Conservation (phyloP, 2,329 filamentous ascomycete genomes). For the Thermochaetoides dissita region DNA sequence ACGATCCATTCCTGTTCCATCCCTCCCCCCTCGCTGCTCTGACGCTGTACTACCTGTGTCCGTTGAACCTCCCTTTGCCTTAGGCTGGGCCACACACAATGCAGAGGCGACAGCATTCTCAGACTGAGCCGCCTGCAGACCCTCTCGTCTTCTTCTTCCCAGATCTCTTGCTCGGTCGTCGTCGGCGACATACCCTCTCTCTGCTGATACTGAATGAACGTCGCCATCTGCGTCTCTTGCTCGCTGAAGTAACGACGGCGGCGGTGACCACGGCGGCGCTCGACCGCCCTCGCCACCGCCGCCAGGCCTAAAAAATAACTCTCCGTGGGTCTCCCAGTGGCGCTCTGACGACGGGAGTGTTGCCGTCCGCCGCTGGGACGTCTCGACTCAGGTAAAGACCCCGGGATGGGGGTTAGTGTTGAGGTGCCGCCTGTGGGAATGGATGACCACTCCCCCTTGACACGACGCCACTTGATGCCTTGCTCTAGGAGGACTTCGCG, state of each 20-base stretch:
- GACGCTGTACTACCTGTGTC: no score
- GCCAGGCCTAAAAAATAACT: slow-evolving; percentile 26
- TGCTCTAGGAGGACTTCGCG: slow-evolving; percentile 18
- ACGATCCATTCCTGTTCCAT: neutral
- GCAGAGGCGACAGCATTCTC: no score
- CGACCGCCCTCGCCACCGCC: slow-evolving; percentile 8
- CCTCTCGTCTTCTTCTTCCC: no score
- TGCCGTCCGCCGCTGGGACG: slow-evolving; percentile 20
- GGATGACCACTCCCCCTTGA: slow-evolving; percentile 36
- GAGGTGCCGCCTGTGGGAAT: slow-evolving; percentile 24
- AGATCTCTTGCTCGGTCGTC: no score
- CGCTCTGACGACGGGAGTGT: slow-evolving; percentile 12
- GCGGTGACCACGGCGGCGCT: slow-evolving; percentile 2
- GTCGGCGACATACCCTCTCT: no score
- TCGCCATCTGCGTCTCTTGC: neutral
- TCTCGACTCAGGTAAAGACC: no score
- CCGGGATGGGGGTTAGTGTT: no score
- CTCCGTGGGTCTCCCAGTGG: neutral
- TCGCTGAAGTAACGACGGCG: neutral
- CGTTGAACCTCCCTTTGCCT: no score
- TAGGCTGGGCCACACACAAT: no score
- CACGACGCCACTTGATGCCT: slow-evolving; percentile 29
- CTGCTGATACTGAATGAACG: no score
- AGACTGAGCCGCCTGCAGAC: no score
- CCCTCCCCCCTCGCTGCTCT: no score